Conservation (phyloP, 257 asterid species). For the Fraxinus excelsior region DNA sequence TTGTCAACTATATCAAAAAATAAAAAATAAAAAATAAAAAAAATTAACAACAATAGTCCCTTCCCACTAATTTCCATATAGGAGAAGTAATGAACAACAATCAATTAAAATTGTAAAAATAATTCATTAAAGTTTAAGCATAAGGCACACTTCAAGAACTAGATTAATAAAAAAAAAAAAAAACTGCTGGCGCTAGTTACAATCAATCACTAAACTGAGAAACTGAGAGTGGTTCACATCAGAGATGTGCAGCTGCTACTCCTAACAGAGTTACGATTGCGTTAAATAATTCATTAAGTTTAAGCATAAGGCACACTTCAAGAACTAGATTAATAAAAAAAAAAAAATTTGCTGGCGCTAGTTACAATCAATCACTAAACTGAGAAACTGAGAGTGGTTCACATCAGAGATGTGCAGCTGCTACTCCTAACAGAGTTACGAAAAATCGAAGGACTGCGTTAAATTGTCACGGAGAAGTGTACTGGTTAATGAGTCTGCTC, state of each 20-base stretch:
- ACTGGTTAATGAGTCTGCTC: conserved; percentile 70
- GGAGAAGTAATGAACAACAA: background rate
- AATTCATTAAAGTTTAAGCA: background rate
- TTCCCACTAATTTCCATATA: too few relatives aligned
- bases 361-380: background rate
- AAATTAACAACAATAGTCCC: too few relatives aligned
- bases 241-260: background rate
- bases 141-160: background rate
- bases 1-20: too few relatives aligned
- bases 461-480: conserved; percentile 45
- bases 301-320: background rate
- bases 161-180: background rate
- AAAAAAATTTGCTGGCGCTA: background rate
- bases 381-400: background rate
- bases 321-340: background rate
- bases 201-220: background rate
- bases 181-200: background rate
- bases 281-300: background rate
- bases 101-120: background rate
- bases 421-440: background rate
- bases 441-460: background rate
- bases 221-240: background rate
- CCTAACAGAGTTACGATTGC: background rate
- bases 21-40: too few relatives aligned
- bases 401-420: background rate